Percentiles rank a stretch among this genome's conserved stretches.
phyloP scores from a whole-genome alignment of 768 basidiomycete species.

The Coprinopsis cinerea region DNA sequence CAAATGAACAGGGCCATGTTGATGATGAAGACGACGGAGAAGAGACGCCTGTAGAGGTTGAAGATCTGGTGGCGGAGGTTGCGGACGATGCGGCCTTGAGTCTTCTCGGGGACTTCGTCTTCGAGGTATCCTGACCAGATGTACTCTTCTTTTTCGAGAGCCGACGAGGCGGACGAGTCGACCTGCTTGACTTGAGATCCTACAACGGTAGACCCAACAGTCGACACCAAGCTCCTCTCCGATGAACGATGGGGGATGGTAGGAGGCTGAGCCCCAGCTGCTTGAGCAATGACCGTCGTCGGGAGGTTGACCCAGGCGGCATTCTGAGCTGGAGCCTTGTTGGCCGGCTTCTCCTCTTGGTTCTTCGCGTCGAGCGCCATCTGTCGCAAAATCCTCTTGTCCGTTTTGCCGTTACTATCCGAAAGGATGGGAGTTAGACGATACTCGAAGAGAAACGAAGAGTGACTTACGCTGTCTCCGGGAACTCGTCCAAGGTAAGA shows the following conservation, averaged over 20 bases:
- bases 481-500: slow-evolving; percentile 39
- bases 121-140: slow-evolving; percentile 49
- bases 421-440: slow-evolving; percentile 7
- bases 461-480: slow-evolving; percentile 43
- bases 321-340: too few relatives aligned
- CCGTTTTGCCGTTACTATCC: slow-evolving; percentile 44
- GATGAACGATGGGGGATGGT: slow-evolving; percentile 6
- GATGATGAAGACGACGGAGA: slow-evolving; percentile 44
- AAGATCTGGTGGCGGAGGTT: slow-evolving; percentile 21
- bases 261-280: slow-evolving; percentile 6
- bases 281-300: too few relatives aligned
- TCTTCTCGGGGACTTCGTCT: slow-evolving; percentile 45
- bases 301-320: not conserved
- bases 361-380: slow-evolving; percentile 23
- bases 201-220: slow-evolving; percentile 18
- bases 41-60: slow-evolving; percentile 41
- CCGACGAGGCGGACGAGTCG: slow-evolving; percentile 14
- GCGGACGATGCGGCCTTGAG: slow-evolving; percentile 30
- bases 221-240: slow-evolving; percentile 10
- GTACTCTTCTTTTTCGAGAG: slow-evolving; percentile 28
- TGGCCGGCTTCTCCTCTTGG: slow-evolving; percentile 10
- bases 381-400: slow-evolving; percentile 40
- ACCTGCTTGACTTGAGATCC: slow-evolving; percentile 15
- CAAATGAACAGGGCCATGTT: slow-evolving; percentile 46
- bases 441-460: not conserved